Evolutionary conservation across 148 eudicot genomes (phyloP), one percentile per base, ranked within the genome.

Genomic region (Bassia scoparia): DNA sequence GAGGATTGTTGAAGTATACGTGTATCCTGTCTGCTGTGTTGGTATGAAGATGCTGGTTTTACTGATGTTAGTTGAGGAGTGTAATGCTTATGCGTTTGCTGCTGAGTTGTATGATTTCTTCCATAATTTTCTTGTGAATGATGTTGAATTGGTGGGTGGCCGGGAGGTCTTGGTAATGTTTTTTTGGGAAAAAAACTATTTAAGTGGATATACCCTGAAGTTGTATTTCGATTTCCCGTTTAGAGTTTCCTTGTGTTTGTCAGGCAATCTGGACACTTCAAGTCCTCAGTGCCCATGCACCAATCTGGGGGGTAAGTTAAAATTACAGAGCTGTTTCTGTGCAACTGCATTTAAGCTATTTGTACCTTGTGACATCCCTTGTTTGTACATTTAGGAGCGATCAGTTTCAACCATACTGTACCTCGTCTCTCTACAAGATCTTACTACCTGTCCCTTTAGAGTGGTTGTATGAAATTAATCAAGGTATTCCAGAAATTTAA

Each of bases 221-320:
- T 38, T 65, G 0, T 41, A 37, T 21, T 63, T 37, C 0, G 18
- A 4, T 10, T 1, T 33, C 31, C 23, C 31, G 34, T 53, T 6
- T 49, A 33, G 14, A 23, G 16, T 35, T 16, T 14, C 55, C 69
- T 65, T 81, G 53, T 67, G 52, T 61, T 81, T 76, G 61, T 78
- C 89, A 95, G 99, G 87, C 89, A 91, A 91, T 58, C 99, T 53
- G 99, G 93, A 76, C 84, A 87, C 99, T 95, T 74, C 97, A 95
- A 79, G 99, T 91, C 70, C 88, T 95, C 74, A 89, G 99, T 86
- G 93, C 97, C 71, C 93, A 95, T 83, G n/a, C 99, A 95, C 78
- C 97, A 95, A 84, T 95, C 97, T 68, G 99, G 99, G 86, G 99
- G 96, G 97, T 95, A 91, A 53, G 24, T 59, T 62, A 20, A 56